Evolutionary conservation across 2,329 filamentous ascomycete genomes (phyloP).

Genomic region (Gnomoniopsis sp.): DNA sequence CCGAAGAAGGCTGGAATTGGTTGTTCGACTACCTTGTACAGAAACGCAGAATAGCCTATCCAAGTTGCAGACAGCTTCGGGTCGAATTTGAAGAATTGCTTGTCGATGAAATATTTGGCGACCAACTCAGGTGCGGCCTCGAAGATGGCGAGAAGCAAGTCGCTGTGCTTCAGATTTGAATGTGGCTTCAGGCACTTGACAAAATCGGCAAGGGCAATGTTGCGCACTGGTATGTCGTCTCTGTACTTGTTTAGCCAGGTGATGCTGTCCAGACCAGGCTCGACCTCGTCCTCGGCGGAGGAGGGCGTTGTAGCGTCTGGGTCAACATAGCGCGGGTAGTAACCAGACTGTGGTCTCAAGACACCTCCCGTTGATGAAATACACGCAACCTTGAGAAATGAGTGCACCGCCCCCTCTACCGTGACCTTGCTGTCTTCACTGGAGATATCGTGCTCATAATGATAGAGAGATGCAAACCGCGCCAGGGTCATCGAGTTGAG

Average conservation of each 20-base stretch:
- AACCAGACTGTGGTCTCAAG: constrained; percentile 72
- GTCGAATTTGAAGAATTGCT: constrained; percentile 79
- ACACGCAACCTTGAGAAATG: constrained; percentile 72
- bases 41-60: constrained; percentile 87
- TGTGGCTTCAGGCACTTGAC: constrained; percentile 78
- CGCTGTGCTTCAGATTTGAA: constrained; percentile 74
- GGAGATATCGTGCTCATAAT: constrained; percentile 48
- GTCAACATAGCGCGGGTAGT: constrained; percentile 72
- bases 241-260: constrained; percentile 67
- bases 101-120: constrained; percentile 80
- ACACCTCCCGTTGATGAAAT: constrained; percentile 71
- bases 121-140: constrained; percentile 78
- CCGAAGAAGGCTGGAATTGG: constrained; percentile 72
- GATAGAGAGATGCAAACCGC: constrained; percentile 70
- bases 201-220: constrained; percentile 75
- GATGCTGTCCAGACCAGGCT: constrained; percentile 66
- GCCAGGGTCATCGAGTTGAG: constrained; percentile 73
- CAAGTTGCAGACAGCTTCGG: constrained; percentile 90
- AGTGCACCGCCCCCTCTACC: constrained; percentile 68
- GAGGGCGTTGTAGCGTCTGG: constrained; percentile 46
- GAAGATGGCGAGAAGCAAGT: constrained; percentile 79
- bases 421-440: constrained; percentile 39
- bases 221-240: constrained; percentile 69
- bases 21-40: constrained; percentile 77
- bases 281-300: constrained; percentile 41